Evolutionary conservation across 352 stramenopile genomes (phyloP), one percentile per base, ranked within the genome.

Genomic region (Globisporangium echinulatum): DNA sequence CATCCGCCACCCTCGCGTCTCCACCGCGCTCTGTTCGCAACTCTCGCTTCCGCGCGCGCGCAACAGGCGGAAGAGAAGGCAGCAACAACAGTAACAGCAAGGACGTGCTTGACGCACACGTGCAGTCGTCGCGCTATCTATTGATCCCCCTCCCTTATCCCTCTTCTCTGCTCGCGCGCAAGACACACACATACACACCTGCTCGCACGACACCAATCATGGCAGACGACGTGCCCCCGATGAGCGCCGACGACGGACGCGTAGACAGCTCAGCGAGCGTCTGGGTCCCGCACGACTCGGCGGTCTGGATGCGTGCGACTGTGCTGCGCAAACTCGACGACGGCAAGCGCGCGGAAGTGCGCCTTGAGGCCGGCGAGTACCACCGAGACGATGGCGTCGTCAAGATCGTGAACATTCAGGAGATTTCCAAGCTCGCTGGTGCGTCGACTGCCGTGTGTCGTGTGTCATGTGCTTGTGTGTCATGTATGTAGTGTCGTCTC

Each of bases 301-400:
- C 86, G 55, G 82, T 93, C 8, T 93, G 84, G 84, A 88, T 88
- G 71, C 82, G 83, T 54, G 84, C 84, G 0, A 77, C 88, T 37
- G 79, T 91, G 36, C 68, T 91, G 53, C 64, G 64, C 6, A 81
- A 79, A 17, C 54, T 87, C 38, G 69, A 72, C 39, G 75, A 85
- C 56, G 78, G 76, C 40, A 42, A 59, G 50, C 58, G 66, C 58
- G 79, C 80, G 13, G 64, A 88, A 40, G 81, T 93, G 59, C 82
- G 82, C 0, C 69, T 89, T 36, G 74, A 90, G 58, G 59, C 74
- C 17, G 74, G 66, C 33, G 67, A 82, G 19, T 87, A 67, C 61
- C 67, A 84, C 64, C 68, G 67, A 17, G 79, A 91, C 64, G 74
- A 88, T 25, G 84, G 84, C 6, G 50, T 79, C 7, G 72, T 85